A percentile compares a stretch with the other conserved stretches of the same genome.
These are phyloP conservation scores for Verticillium nubilum DNA, from an alignment of 2,329 filamentous ascomycete genomes.

Conservation along the genomic window DNA sequence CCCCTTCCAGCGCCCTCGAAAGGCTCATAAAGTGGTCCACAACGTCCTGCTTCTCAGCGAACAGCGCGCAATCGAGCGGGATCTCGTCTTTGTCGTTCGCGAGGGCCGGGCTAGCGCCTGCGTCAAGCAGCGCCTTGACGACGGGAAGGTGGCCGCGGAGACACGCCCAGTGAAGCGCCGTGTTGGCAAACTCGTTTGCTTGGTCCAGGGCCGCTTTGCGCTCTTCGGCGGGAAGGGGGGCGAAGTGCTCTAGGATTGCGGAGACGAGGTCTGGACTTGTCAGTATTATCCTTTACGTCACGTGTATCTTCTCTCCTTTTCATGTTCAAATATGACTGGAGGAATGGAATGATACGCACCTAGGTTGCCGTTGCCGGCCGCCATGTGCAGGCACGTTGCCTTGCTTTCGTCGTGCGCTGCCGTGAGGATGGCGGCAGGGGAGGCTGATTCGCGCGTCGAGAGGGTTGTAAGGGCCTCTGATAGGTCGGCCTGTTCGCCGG, in stretches of 20 bases:
- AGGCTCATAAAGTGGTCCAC: constrained; percentile 55
- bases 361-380: constrained; percentile 80
- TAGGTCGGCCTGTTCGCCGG: constrained; percentile 69
- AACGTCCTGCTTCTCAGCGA: constrained; percentile 61
- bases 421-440: constrained; percentile 59
- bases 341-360: constrained; percentile 41
- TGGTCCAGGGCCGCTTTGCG: constrained; percentile 56
- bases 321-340: no score
- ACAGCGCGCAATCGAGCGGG: constrained; percentile 67
- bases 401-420: constrained; percentile 69
- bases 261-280: constrained; percentile 35
- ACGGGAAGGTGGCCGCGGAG: constrained; percentile 79
- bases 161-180: constrained; percentile 88
- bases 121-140: constrained; percentile 70
- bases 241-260: constrained; percentile 36
- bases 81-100: constrained; percentile 83
- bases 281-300: background rate
- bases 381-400: constrained; percentile 85
- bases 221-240: constrained; percentile 29
- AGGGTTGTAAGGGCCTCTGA: constrained; percentile 52
- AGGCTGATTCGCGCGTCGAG: constrained; percentile 53
- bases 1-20: constrained; percentile 39
- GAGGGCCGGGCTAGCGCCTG: constrained; percentile 71
- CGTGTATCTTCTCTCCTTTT: no score
- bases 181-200: constrained; percentile 80